These are phyloP conservation scores for Penicillium vulpinum DNA, from an alignment of 2,329 filamentous ascomycete species.

Conservation along the genomic window DNA sequence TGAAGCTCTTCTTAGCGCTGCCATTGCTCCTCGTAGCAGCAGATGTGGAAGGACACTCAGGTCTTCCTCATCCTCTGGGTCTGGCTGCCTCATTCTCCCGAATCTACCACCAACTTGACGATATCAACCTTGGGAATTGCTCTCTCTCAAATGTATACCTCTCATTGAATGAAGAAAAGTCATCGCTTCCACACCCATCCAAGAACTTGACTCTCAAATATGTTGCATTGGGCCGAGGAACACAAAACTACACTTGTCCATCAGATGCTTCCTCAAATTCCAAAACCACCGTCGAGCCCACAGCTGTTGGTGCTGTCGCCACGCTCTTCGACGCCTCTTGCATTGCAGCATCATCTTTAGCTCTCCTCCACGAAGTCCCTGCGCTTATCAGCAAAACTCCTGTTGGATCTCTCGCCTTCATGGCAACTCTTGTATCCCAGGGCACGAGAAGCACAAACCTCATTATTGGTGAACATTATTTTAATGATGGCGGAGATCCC, in stretches of 20 bases:
- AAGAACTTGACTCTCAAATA: constrained; percentile 40
- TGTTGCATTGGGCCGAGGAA: constrained; percentile 50
- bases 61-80: constrained; percentile 16
- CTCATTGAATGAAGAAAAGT: constrained; percentile 20
- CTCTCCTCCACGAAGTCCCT: constrained; percentile 32
- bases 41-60: not conserved
- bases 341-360: constrained; percentile 29
- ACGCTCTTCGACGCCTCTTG: constrained; percentile 48
- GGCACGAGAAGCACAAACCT: constrained; percentile 19
- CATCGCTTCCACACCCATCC: constrained; percentile 32
- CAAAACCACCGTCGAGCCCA: constrained; percentile 27
- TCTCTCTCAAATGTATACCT: constrained; percentile 14
- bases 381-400: constrained; percentile 21
- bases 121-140: constrained; percentile 27
- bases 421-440: constrained; percentile 20
- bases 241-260: constrained; percentile 53
- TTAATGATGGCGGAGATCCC: constrained; percentile 27
- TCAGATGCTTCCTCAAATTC: constrained; percentile 19
- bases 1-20: constrained; percentile 1
- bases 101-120: constrained; percentile 23
- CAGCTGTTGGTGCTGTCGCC: constrained; percentile 47
- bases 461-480: constrained; percentile 42
- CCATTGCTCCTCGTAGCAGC: constrained; percentile 1
- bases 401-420: constrained; percentile 31
- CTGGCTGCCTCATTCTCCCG: constrained; percentile 18